Conservation (phyloP, 139 green algal genomes). For the Coelastrella sp. region DNA sequence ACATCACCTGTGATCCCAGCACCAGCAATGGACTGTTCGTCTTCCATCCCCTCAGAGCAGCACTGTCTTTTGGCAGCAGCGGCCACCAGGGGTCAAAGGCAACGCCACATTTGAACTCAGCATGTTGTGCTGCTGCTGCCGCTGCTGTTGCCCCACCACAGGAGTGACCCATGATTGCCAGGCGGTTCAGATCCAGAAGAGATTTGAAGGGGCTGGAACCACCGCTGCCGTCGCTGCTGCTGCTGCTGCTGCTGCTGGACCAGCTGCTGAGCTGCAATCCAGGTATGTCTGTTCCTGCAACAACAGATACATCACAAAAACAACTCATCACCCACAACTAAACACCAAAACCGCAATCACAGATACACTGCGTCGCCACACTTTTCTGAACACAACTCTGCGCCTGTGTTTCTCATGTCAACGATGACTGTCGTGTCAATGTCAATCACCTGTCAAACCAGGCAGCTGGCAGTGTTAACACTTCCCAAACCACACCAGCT, state of each 20-base stretch:
- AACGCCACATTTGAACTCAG: conserved; percentile 44
- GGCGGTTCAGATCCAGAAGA: conserved; percentile 8
- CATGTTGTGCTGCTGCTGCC: conserved; percentile 19
- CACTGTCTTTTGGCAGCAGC: conserved; percentile 12
- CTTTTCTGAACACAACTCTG: no score
- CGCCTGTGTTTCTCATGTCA: no score
- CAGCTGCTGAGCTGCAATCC: not conserved
- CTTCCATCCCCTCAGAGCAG: conserved; percentile 33
- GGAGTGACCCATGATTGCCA: conserved; percentile 41
- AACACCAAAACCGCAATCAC: no score
- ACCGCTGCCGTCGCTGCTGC: not conserved
- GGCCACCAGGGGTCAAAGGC: conserved; percentile 46
- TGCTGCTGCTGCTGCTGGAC: conserved; percentile 18
- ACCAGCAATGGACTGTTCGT: conserved; percentile 41
- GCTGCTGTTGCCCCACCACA: conserved; percentile 44
- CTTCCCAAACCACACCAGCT: no score
- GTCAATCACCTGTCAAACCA: not conserved
- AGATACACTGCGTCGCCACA: no score
- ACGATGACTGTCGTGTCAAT: not conserved
- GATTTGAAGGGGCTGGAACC: conserved; percentile 14
- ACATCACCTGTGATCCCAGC: conserved; percentile 34
- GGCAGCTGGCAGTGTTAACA: no score
- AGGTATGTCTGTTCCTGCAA: conserved; percentile 6
- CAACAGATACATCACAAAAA: not conserved
- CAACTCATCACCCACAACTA: no score